Base-by-base conservation (phyloP, 164 flowering plant genomes). In the Amborella trichopoda region DNA sequence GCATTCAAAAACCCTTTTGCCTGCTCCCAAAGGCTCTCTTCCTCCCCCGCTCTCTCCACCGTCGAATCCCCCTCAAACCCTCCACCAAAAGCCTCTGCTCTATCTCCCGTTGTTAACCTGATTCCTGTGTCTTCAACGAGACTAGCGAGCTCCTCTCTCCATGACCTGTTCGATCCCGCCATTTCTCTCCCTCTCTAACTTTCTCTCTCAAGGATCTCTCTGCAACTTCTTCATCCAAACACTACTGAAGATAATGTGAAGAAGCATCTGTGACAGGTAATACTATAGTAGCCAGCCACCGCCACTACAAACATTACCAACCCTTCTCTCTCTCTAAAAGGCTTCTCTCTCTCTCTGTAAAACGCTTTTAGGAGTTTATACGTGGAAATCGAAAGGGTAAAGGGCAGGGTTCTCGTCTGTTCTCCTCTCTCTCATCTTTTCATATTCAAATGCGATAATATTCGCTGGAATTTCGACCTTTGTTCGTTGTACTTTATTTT, bases 101-200 rank as follows among this genome's bases (percentile, higher is more conserved):
- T 23, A 6, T 38, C 50, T 20, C 13, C 55, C 16, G 9, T 25
- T 14, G 47, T 20, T 59, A 67, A 78, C 47, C 58, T 43, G 11
- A 71, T 53, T 56, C 72, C 79, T 1, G 78, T 40, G 24, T 76
- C 81, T 17, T 71, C 80, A 16, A 78, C 69, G 3, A 78, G 55
- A 48, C 79, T 75, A 28, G 77, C 77, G 6, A 78, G 57, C 63
- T 81, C 89, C 1, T 84, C 94, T 39, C 43, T 40, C 89, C 89
- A 84, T 43, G 83, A 57, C 46, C 41, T 63, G 41, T n/a, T n/a
- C 26, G 59, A 40, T 44, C 71, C 64, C 30, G 59, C 16, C 17
- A 69, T 42, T 19, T 76, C 81, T 56, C n/a, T n/a, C n/a, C n/a
- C n/a, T n/a, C n/a, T n/a, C n/a, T n/a, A n/a, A n/a, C n/a, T n/a